Conservation (phyloP, 2,329 filamentous ascomycete genomes). For the Blumeriella jaapii region DNA sequence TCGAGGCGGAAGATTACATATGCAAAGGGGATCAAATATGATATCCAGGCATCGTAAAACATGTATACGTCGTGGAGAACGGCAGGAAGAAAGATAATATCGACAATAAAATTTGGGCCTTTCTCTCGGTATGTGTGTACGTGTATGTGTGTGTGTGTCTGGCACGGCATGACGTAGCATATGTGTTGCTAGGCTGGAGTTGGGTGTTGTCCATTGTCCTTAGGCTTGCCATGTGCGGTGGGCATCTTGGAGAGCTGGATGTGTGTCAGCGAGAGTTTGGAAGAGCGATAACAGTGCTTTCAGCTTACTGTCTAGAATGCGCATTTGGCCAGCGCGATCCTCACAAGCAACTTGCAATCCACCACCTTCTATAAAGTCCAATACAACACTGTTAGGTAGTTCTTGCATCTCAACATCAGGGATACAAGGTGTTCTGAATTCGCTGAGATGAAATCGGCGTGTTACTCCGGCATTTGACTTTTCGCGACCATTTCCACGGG, state of each 20-base stretch:
- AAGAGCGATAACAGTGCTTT: not conserved
- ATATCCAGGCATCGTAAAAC: constrained; percentile 1
- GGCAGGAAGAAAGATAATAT: constrained; percentile 3
- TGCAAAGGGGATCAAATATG: not conserved
- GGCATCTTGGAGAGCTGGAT: constrained; percentile 22
- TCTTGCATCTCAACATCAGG: constrained; percentile 91
- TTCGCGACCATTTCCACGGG: constrained; percentile 27
- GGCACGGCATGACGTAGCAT: not conserved
- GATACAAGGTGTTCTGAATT: constrained; percentile 67
- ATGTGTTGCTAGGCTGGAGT: not conserved
- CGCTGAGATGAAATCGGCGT: constrained; percentile 75
- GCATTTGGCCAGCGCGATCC: constrained; percentile 45
- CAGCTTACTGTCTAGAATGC: constrained; percentile 34
- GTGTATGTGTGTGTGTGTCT: not conserved
- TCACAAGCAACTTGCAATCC: constrained; percentile 55
- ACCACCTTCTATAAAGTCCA: constrained; percentile 50
- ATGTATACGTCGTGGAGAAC: constrained; percentile 2
- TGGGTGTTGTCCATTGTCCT: constrained; percentile 11
- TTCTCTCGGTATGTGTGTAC: too few species aligned
- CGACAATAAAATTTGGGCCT: too few species aligned
- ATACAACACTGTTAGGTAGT: constrained; percentile 69
- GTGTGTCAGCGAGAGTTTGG: constrained; percentile 8
- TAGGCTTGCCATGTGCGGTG: constrained; percentile 21
- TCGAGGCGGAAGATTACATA: constrained; percentile 1
- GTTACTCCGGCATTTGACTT: constrained; percentile 46